Evolutionary conservation across 2,329 filamentous ascomycete species (phyloP), one percentile per base, ranked within the genome.

Genomic region (Hypoxylon sp.): DNA sequence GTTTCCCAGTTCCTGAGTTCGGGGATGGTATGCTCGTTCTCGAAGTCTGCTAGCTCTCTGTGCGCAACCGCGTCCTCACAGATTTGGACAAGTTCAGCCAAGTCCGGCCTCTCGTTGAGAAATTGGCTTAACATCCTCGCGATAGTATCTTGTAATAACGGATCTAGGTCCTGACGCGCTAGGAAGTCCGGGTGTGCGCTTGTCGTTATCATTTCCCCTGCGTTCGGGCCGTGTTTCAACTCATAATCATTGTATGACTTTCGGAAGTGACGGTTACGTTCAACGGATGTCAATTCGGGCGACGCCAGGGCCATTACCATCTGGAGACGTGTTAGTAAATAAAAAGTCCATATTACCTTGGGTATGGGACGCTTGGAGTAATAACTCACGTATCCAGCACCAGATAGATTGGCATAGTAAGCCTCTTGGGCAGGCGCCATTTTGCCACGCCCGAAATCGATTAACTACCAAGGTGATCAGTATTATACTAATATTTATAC

Each of bases 361-460:
- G 9, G 25, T 30, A 28, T 13, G 13, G 23, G 2, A 21, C n/a
- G 14, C n/a, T 50, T 7, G 21, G 41, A 28, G 14, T 32, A 7
- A 17, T 38, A 23, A 56, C 60, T 60, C 0, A 67, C 60, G 6
- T 25, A 17, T 56, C 14, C 59, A 6, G 32, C 17, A 25, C 28
- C 23, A 5, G 5, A 28, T 2, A 50, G 6, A 17, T 63, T 67
- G 5, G 9, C 11, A 2, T 13, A 1, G 14, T 25, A n/a, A n/a
- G 46, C 30, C 0, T 19, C 5, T 5, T 5, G 3, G 5, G 2
- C 5, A 0, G 6, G 3, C 14, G 38, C 45, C 2, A n/a, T 3
- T 45, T 3, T 17, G 17, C 65, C 65, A 13, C 56, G 60, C 36
- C 65, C 65, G 43, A 67, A 67, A 28, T 67, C 65, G 32, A 67